Evolutionary conservation across 306 rosid species (phyloP).

Genomic region (Begonia peltatifolia): DNA sequence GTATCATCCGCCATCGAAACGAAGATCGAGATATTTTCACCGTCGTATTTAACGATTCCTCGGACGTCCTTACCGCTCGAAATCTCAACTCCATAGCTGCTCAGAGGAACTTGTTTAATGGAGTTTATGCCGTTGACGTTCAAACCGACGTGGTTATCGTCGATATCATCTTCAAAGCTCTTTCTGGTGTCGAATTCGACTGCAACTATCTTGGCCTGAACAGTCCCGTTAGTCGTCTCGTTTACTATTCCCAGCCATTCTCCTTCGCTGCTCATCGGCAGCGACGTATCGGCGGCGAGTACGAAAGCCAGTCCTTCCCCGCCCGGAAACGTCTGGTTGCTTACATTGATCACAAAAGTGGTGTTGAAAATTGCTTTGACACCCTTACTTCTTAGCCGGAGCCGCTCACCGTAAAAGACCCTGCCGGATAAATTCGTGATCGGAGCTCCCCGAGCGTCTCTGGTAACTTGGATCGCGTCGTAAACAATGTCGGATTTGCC

Average conservation of each 20-base stretch:
- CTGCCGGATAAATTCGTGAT: constrained; percentile 17
- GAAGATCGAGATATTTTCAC: constrained; percentile 13
- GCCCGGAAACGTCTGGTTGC: constrained; percentile 2
- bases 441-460: background rate
- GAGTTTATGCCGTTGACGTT: constrained; percentile 43
- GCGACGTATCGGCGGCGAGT: constrained; percentile 2
- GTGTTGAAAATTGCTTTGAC: constrained; percentile 16
- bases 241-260: constrained; percentile 35
- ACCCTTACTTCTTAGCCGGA: constrained; percentile 12
- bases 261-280: constrained; percentile 16
- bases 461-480: constrained; percentile 20
- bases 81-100: constrained; percentile 16
- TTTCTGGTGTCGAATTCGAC: constrained; percentile 62
- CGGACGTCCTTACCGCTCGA: background rate
- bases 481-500: background rate
- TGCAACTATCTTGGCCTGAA: constrained; percentile 28
- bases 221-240: constrained; percentile 34
- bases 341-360: constrained; percentile 17
- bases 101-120: constrained; percentile 15
- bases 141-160: constrained; percentile 54
- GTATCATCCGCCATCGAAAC: constrained; percentile 11
- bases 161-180: constrained; percentile 32
- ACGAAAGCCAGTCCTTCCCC: constrained; percentile 38
- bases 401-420: constrained; percentile 4
- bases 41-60: constrained; percentile 17